Percentiles rank a stretch among this genome's conserved stretches.
Conservation (phyloP, 495 filamentous ascomycete species). For the Lineolata rhizophorae region DNA sequence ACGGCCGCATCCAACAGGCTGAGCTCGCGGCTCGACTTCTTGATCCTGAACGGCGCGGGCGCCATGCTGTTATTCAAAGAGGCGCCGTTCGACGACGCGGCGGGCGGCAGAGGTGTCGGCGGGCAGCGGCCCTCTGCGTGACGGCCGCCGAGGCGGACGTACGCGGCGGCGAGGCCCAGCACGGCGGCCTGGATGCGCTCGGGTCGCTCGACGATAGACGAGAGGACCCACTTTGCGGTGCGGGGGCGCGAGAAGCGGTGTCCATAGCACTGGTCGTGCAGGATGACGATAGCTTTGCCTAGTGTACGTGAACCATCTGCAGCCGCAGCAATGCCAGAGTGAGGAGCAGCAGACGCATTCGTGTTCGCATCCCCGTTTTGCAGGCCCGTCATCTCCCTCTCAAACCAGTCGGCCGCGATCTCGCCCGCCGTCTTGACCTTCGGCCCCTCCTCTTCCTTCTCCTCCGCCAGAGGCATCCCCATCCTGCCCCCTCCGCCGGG, state of each 20-base stretch:
- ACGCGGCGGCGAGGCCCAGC: conserved; percentile 65
- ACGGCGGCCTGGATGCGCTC: conserved; percentile 75
- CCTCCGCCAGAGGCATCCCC: background rate
- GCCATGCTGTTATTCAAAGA: conserved; percentile 3
- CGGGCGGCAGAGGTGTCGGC: conserved; percentile 38
- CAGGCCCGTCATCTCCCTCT: background rate
- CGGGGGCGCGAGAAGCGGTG: conserved; percentile 75
- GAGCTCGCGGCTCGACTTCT: conserved; percentile 44
- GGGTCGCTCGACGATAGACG: conserved; percentile 71
- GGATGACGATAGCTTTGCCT: conserved; percentile 40
- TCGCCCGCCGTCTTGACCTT: background rate
- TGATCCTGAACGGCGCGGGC: conserved; percentile 61
- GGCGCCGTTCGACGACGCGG: conserved; percentile 18
- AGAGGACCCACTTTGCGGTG: conserved; percentile 38
- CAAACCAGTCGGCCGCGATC: background rate
- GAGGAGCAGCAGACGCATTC: too few relatives aligned
- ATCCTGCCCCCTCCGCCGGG: background rate
- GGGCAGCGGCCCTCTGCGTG: conserved; percentile 49
- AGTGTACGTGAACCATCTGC: too few relatives aligned
- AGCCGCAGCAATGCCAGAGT: too few relatives aligned
- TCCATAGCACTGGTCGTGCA: conserved; percentile 86
- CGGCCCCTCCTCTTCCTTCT: background rate
- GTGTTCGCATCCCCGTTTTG: too few relatives aligned
- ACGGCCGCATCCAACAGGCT: conserved; percentile 45
- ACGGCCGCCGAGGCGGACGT: conserved; percentile 65